Evolutionary conservation across 1,284 basidiomycete species (phyloP).

Genomic region (Ustilago curta): DNA sequence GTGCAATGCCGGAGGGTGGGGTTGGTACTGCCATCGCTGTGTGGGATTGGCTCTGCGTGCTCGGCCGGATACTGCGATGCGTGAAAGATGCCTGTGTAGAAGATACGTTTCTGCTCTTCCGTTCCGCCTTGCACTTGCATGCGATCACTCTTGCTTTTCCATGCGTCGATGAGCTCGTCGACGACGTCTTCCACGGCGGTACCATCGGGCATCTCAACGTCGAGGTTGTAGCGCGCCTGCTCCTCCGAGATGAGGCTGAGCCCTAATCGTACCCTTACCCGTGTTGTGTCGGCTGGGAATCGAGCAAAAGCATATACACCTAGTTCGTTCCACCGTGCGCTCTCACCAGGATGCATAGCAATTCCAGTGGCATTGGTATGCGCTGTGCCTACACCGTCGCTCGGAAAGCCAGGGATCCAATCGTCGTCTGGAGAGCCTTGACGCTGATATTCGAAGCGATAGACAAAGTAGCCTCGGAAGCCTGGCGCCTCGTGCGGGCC

Average conservation of each 20-base stretch:
- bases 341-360: constrained; percentile 64
- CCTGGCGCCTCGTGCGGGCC: constrained; percentile 70
- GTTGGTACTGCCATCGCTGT: constrained; percentile 55
- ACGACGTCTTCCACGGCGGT: constrained; percentile 77
- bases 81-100: constrained; percentile 70
- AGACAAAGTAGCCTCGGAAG: constrained; percentile 81
- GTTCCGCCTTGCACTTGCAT: constrained; percentile 75
- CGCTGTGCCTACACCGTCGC: constrained; percentile 21
- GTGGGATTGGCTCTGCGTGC: constrained; percentile 73
- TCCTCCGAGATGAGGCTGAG: constrained; percentile 83
- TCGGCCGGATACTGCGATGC: constrained; percentile 80
- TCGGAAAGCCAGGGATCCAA: constrained; percentile 23
- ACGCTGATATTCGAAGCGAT: constrained; percentile 74
- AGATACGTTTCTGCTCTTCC: constrained; percentile 74
- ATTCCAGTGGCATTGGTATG: constrained; percentile 72
- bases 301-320: constrained; percentile 76
- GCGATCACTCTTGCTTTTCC: constrained; percentile 79
- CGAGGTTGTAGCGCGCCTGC: constrained; percentile 79
- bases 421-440: not conserved
- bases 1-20: constrained; percentile 1
- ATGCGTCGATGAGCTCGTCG: constrained; percentile 74
- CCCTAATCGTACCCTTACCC: constrained; percentile 77
- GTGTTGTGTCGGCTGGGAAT: constrained; percentile 71
- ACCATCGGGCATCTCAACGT: constrained; percentile 71
- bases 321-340: constrained; percentile 69